Evolutionary conservation across 1,284 basidiomycete genomes (phyloP), one percentile per base, ranked within the genome.

Genomic region (Pseudozyma flocculosa): DNA sequence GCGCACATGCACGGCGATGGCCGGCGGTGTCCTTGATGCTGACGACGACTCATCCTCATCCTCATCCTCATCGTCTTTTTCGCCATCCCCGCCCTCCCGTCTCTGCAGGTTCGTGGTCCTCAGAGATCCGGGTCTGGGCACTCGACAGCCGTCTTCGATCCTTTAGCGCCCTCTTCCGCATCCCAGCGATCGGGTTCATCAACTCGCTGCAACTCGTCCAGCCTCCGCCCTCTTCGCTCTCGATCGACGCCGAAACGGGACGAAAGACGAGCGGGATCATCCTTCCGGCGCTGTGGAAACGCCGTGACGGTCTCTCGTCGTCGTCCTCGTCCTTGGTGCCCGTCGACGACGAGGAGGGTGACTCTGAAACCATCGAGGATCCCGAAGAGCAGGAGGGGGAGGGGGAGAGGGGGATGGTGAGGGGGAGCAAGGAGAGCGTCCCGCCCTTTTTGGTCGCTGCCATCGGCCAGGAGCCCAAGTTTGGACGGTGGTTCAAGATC

Each of bases 181-280:
- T 95, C 17, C 79, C 85, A 0, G 86, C 84, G 0, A 82, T 82
- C 0, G 95, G 94, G 0, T 85, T 95, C 45, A 82, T 97, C 72
- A 99, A 98, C 80, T 90, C 89, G 8, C 80, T 98, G 0, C 91
- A 95, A 75, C 79, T 97, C 42, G 63, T 93, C 32, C 79, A 84
- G 1, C 82, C 87, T 4, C 84, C 87, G 1, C 45, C 65, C 0
- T 21, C 36, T 13, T 41, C 49, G 2, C 49, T 63, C 1, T 41
- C 24, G 13, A n/a, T 42, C 0, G n/a, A 43, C 5, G 11, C 14
- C 2, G 15, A 19, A 11, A 37, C 26, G 3, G 43, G 22, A 1
- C 2, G 1, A 3, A 23, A 59, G 14, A 15, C n/a, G 4, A 32
- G 37, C 1, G 21, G 24, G 1, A 51, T 61, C 3, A 52, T 69